Evolutionary conservation across 2,329 filamentous ascomycete genomes (phyloP).

Genomic region (Trichoderma polysporum): DNA sequence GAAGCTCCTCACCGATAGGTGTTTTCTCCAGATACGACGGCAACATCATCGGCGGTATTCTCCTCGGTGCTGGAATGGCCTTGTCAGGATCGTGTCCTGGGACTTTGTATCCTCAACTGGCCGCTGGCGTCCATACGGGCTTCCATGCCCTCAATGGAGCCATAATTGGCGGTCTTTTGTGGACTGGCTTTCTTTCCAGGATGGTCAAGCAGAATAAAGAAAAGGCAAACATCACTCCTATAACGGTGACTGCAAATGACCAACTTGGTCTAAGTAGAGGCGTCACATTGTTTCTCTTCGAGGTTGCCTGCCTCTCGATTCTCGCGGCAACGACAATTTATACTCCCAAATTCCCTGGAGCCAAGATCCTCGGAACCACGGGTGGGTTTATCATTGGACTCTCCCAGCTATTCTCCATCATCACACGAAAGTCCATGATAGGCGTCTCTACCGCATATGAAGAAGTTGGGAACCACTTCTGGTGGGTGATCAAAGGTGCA

Average conservation of each 20-base stretch:
- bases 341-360: slow-evolving; percentile 33
- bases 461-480: slow-evolving; percentile 57
- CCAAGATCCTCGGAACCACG: slow-evolving; percentile 44
- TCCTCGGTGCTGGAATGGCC: slow-evolving; percentile 66
- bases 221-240: slow-evolving; percentile 28
- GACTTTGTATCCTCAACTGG: slow-evolving; percentile 61
- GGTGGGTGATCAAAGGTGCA: slow-evolving; percentile 40
- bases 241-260: slow-evolving; percentile 39
- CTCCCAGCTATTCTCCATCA: slow-evolving; percentile 57
- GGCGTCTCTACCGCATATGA: slow-evolving; percentile 63
- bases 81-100: slow-evolving; percentile 65
- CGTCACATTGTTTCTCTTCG: slow-evolving; percentile 43
- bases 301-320: slow-evolving; percentile 41
- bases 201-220: slow-evolving; percentile 33
- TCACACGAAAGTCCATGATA: slow-evolving; percentile 53
- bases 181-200: slow-evolving; percentile 45
- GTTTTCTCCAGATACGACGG: slow-evolving; percentile 59
- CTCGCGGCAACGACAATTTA: slow-evolving; percentile 40
- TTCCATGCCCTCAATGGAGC: slow-evolving; percentile 54
- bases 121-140: slow-evolving; percentile 51
- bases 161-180: slow-evolving; percentile 55
- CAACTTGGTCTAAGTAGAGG: slow-evolving; percentile 41
- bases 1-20: slow-evolving; percentile 51
- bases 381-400: slow-evolving; percentile 60
- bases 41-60: slow-evolving; percentile 61